Evolutionary conservation across 192 early-diverging fungal species (phyloP).

Genomic region (Coemansia sp.): DNA sequence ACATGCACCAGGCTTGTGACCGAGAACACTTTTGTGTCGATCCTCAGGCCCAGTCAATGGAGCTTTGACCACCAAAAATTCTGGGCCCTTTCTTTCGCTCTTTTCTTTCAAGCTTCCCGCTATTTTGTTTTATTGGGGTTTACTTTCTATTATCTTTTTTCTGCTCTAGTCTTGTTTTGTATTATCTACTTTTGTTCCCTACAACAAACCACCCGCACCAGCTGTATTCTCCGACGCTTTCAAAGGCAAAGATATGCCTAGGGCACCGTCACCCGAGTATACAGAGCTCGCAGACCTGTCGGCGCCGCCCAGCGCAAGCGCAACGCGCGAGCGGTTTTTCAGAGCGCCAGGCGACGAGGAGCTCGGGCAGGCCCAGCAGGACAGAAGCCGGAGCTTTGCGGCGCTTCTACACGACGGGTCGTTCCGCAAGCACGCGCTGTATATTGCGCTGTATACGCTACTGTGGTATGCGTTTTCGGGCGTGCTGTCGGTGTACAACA

Average conservation of each 20-base stretch:
- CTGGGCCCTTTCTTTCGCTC: too few species aligned
- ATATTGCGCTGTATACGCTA: constrained; percentile 49
- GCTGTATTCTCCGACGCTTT: neutral
- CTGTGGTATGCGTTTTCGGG: constrained; percentile 69
- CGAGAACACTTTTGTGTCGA: neutral
- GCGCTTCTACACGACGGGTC: constrained; percentile 26
- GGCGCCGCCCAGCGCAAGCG: constrained; percentile 3
- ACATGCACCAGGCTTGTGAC: too few species aligned
- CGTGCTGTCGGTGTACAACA: constrained; percentile 84
- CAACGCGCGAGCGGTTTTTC: constrained; percentile 14
- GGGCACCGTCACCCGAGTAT: constrained; percentile 35
- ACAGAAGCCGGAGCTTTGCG: neutral
- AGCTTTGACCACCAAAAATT: neutral
- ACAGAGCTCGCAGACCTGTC: constrained; percentile 41
- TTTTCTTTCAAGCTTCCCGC: too few species aligned
- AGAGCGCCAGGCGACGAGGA: neutral
- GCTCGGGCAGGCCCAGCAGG: neutral
- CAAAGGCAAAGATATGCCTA: constrained; percentile 5
- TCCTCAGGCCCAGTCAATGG: neutral
- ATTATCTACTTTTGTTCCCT: constrained; percentile 2
- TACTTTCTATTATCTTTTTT: too few species aligned
- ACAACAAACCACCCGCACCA: neutral
- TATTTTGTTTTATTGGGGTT: too few species aligned
- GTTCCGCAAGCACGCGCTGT: constrained; percentile 34
- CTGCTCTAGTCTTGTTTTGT: neutral